Conservation (phyloP, 2,329 filamentous ascomycete species). For the Fusarium decemcellulare region DNA sequence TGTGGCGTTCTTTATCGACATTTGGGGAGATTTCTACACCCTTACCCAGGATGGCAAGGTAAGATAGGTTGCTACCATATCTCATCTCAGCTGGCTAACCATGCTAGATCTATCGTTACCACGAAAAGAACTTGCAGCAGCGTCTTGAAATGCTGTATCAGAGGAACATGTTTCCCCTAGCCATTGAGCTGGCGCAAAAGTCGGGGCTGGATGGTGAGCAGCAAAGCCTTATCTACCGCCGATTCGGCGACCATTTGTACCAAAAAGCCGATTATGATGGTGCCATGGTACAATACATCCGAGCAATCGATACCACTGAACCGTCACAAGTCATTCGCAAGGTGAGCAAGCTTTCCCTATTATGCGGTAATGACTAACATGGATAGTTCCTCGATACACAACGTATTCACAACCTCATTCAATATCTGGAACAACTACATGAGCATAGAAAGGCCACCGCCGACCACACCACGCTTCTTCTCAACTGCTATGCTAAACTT, state of each 20-base stretch:
- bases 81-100: conserved; percentile 27
- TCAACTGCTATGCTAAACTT: conserved; percentile 98
- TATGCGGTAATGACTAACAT: conserved; percentile 44
- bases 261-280: conserved; percentile 97
- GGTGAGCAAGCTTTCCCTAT: conserved; percentile 56
- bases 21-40: conserved; percentile 95
- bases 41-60: conserved; percentile 94
- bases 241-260: conserved; percentile 94
- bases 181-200: conserved; percentile 94
- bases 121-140: conserved; percentile 91
- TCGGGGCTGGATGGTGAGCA: conserved; percentile 84
- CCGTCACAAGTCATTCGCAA: conserved; percentile 97
- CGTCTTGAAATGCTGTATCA: conserved; percentile 95
- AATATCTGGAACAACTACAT: conserved; percentile 96
- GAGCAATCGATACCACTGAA: conserved; percentile 95
- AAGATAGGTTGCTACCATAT: conserved; percentile 34
- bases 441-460: conserved; percentile 93
- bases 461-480: conserved; percentile 92
- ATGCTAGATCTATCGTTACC: conserved; percentile 83
- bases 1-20: conserved; percentile 83
- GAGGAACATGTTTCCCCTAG: conserved; percentile 90
- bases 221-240: conserved; percentile 92
- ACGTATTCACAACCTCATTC: conserved; percentile 96
- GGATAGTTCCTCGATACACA: conserved; percentile 92
- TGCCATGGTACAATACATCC: conserved; percentile 98